phyloP scores from a whole-genome alignment of 306 rosid genomes.

The Vigna trinervia region DNA sequence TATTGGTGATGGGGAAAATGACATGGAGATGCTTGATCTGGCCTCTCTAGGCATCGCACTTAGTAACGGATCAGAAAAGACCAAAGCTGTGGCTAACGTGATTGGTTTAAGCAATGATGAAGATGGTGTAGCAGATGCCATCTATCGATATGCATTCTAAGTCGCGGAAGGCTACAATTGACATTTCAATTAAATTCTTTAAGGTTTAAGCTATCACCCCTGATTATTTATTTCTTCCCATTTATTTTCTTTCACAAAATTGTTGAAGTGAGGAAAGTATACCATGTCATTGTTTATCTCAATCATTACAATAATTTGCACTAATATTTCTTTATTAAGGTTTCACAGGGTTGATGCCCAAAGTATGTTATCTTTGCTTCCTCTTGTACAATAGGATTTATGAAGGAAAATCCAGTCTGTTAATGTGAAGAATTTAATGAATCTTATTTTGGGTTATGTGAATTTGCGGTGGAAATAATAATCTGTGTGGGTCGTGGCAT shows the following conservation, averaged over 20 bases:
- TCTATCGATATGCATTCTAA: constrained; percentile 86
- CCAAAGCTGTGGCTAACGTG: constrained; percentile 81
- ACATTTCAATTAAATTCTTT: constrained; percentile 29
- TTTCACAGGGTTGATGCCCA: constrained; percentile 20
- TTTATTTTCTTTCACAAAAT: constrained; percentile 16
- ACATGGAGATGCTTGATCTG: constrained; percentile 87
- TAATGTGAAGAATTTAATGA: constrained; percentile 1
- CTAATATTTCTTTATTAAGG: neutral
- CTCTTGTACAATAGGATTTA: neutral
- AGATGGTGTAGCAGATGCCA: constrained; percentile 94
- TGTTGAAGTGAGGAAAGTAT: constrained; percentile 36
- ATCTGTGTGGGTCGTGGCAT: neutral
- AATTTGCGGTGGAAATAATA: constrained; percentile 11
- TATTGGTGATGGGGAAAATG: constrained; percentile 97
- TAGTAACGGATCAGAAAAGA: constrained; percentile 80
- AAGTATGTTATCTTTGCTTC: constrained; percentile 28
- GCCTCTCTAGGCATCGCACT: constrained; percentile 91
- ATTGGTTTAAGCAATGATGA: constrained; percentile 90
- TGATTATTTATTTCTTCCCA: constrained; percentile 25
- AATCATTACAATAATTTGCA: constrained; percentile 21
- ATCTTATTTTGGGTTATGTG: neutral
- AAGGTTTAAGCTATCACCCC: constrained; percentile 33
- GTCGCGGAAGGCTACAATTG: constrained; percentile 29
- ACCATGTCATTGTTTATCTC: neutral
- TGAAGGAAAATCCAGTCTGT: neutral